Evolutionary conservation across 2,329 filamentous ascomycete species (phyloP).

Genomic region (Fusarium nurragi): DNA sequence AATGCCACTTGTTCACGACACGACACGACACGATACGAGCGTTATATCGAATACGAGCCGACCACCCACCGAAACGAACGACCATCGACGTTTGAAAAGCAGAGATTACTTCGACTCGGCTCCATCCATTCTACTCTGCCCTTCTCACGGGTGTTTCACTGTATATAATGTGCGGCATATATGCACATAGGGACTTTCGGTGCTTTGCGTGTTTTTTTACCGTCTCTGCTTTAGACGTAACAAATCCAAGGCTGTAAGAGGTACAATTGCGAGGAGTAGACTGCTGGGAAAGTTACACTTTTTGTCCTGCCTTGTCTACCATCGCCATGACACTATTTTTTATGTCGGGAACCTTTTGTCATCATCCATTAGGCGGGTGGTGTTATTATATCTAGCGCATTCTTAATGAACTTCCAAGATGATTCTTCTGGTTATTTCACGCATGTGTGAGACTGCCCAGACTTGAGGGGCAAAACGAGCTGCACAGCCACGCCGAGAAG

Average conservation of each 20-base stretch:
- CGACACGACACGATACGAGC: slow-evolving; percentile 31
- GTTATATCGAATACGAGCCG: slow-evolving; percentile 31
- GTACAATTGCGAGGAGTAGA: slow-evolving; percentile 21
- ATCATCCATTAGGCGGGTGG: not conserved
- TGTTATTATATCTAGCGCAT: slow-evolving; percentile 12
- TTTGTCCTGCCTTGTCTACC: not conserved
- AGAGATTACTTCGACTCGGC: slow-evolving; percentile 13
- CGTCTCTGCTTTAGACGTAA: slow-evolving; percentile 10
- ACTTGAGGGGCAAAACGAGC: slow-evolving; percentile 12
- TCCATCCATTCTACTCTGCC: slow-evolving; percentile 10
- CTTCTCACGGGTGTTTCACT: slow-evolving; percentile 25
- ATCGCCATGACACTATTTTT: slow-evolving; percentile 15
- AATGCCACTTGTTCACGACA: slow-evolving; percentile 29
- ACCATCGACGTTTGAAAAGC: slow-evolving; percentile 9
- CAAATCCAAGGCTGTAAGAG: not conserved
- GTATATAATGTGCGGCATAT: slow-evolving; percentile 45
- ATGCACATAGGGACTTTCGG: slow-evolving; percentile 43
- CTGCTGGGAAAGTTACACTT: slow-evolving; percentile 10
- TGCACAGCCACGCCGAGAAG: slow-evolving; percentile 31
- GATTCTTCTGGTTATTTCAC: not conserved
- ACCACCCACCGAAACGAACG: slow-evolving; percentile 1
- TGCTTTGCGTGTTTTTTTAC: slow-evolving; percentile 36
- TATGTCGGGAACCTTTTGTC: slow-evolving; percentile 11
- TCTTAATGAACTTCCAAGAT: slow-evolving; percentile 18
- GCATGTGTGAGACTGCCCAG: not conserved